Base-by-base conservation (phyloP, 2,329 filamentous ascomycete species). In the Gremmenia infestans region DNA sequence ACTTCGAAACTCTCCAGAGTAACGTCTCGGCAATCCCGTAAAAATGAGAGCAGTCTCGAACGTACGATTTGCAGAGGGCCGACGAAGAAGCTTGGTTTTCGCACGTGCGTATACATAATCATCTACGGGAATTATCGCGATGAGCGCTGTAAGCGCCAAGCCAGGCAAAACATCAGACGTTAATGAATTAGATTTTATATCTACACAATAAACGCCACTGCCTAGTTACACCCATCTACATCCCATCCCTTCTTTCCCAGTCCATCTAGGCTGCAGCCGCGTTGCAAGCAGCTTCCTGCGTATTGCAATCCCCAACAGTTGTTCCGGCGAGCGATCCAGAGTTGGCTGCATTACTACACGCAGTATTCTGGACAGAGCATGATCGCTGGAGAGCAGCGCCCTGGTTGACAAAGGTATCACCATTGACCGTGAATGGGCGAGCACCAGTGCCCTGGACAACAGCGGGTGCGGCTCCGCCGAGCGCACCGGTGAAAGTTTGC, bases 291-390 rank as follows among this genome's bases (percentile, higher is more conserved):
- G 60, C 61, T 56, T 72, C 63, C 66, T 78, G 72, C 9, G 71
- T 64, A 59, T 78, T 73, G 72, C 84, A 87, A 54, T 84, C 77
- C n/a, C 65, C 60, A 28, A 79, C 70, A 3, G 70, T 32, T 11
- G 28, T 32, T 12, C 28, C 28, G 72, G 56, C 74, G 74, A 4
- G 66, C 60, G 14, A 73, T 62, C 81, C 80, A 14, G 71, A 63
- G 68, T 86, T 86, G 55, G 79, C 79, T 25, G 77, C 77, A 60
- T 83, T 72, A 12, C 78, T 73, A 65, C 85, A 88, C 3, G 68
- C 71, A 63, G 85, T 86, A 72, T 83, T 80, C 72, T 87, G 66
- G 81, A 67, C 77, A 58, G 83, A 78, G 67, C 85, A 88, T 37
- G 81, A 78, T 48, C 85, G 76, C 70, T 85, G 78, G 40, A 79